Conservation (phyloP, 164 flowering plant species). For the Liriodendron chinense region DNA sequence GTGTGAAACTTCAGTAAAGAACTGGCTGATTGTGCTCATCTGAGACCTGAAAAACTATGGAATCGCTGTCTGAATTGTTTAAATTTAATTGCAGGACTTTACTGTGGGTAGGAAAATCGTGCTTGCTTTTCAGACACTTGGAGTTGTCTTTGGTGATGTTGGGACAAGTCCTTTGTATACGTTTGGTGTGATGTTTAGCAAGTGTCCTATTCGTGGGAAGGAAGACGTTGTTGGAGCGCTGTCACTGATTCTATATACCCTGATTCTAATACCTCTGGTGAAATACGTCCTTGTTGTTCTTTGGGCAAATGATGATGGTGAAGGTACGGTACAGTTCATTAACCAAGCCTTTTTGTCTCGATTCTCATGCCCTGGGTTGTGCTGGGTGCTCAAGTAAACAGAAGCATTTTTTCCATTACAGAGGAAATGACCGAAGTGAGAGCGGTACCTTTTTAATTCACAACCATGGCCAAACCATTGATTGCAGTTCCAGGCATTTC, state of each 20-base stretch:
- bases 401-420: no score
- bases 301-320: conserved; percentile 98
- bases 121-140: conserved; percentile 86
- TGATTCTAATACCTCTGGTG: conserved; percentile 84
- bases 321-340: conserved; percentile 52
- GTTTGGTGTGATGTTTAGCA: conserved; percentile 92
- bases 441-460: background rate
- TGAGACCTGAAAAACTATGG: background rate
- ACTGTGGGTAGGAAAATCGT: conserved; percentile 59
- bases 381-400: background rate
- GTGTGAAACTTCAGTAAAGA: background rate
- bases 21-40: background rate
- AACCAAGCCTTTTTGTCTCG: background rate
- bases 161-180: conserved; percentile 98
- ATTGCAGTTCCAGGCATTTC: background rate
- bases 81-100: conserved; percentile 58
- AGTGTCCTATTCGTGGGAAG: conserved; percentile 68
- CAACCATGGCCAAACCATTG: background rate
- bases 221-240: conserved; percentile 95
- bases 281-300: conserved; percentile 90
- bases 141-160: conserved; percentile 97
- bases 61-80: conserved; percentile 14
- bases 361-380: background rate
- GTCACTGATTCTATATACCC: conserved; percentile 83
- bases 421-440: background rate